phyloP scores from a whole-genome alignment of 176 grass and related monocot genomes.

The Cocos nucifera region DNA sequence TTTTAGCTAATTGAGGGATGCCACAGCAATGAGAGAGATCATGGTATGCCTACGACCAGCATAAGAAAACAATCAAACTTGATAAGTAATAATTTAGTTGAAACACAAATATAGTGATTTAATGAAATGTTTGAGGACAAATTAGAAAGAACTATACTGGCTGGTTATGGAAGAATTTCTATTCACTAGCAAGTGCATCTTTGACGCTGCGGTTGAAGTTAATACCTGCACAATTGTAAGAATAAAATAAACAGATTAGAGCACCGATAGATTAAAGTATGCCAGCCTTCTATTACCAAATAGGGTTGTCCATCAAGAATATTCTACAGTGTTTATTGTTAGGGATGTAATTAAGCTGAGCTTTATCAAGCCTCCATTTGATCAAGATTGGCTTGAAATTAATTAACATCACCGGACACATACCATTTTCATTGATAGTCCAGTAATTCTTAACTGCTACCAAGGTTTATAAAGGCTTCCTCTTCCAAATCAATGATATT shows the following conservation, averaged over 20 bases:
- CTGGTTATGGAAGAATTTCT: constrained; percentile 80
- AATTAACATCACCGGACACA: no score
- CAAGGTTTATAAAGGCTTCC: no score
- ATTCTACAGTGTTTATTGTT: not conserved
- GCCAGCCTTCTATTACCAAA: constrained; percentile 16
- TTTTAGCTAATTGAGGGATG: constrained; percentile 75
- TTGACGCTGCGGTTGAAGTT: constrained; percentile 87
- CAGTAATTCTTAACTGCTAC: no score
- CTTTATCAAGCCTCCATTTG: no score
- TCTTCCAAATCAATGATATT: no score
- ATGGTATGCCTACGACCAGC: constrained; percentile 64
- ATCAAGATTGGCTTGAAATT: no score
- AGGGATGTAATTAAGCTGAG: no score
- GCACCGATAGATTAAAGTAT: not conserved
- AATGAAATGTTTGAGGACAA: not conserved
- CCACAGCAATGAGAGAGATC: constrained; percentile 92
- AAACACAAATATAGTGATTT: not conserved
- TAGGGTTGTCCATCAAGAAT: not conserved
- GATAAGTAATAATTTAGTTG: no score
- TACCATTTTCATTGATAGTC: no score
- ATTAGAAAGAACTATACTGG: constrained; percentile 24
- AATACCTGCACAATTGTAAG: constrained; percentile 45
- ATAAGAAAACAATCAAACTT: not conserved
- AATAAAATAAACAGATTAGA: not conserved
- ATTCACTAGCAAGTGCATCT: constrained; percentile 79